Conservation (phyloP, 257 asterid genomes). For the Eustoma russellianum region DNA sequence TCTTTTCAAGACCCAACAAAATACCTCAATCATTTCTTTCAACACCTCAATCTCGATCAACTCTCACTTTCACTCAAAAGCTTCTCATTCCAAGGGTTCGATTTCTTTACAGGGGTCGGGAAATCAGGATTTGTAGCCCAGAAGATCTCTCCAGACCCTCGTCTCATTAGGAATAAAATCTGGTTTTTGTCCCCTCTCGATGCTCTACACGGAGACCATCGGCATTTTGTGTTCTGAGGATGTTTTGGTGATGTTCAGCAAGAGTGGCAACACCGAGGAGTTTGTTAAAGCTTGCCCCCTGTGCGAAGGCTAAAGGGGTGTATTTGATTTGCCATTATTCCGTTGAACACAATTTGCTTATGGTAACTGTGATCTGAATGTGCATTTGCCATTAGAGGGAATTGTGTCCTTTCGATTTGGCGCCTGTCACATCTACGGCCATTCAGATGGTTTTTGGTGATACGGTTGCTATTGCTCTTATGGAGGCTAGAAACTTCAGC, state of each 20-base stretch:
- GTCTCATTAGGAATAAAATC: conserved; percentile 73
- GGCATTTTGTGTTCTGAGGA: conserved; percentile 61
- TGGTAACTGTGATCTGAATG: conserved; percentile 62
- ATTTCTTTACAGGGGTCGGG: conserved; percentile 90
- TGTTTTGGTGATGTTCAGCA: conserved; percentile 77
- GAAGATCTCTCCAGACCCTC: conserved; percentile 85
- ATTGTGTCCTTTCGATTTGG: conserved; percentile 88
- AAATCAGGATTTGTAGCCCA: conserved; percentile 92
- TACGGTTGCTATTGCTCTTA: conserved; percentile 79
- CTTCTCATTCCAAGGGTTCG: conserved; percentile 59
- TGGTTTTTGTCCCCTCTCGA: conserved; percentile 75
- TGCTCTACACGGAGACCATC: conserved; percentile 92
- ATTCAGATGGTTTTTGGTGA: conserved; percentile 69
- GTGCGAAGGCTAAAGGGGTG: conserved; percentile 84
- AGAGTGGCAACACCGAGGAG: conserved; percentile 84
- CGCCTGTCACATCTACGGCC: conserved; percentile 51
- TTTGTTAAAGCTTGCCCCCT: conserved; percentile 70
- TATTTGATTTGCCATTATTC: conserved; percentile 74
- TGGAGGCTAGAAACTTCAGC: conserved; percentile 75
- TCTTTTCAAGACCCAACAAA: conserved; percentile 86
- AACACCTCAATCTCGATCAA: conserved; percentile 75
- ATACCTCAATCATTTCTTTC: conserved; percentile 86
- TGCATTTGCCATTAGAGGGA: conserved; percentile 89
- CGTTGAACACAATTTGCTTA: conserved; percentile 56
- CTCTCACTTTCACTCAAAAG: conserved; percentile 69